Evolutionary conservation across 2,329 filamentous ascomycete genomes (phyloP).

Genomic region (Penicillium olsonii): DNA sequence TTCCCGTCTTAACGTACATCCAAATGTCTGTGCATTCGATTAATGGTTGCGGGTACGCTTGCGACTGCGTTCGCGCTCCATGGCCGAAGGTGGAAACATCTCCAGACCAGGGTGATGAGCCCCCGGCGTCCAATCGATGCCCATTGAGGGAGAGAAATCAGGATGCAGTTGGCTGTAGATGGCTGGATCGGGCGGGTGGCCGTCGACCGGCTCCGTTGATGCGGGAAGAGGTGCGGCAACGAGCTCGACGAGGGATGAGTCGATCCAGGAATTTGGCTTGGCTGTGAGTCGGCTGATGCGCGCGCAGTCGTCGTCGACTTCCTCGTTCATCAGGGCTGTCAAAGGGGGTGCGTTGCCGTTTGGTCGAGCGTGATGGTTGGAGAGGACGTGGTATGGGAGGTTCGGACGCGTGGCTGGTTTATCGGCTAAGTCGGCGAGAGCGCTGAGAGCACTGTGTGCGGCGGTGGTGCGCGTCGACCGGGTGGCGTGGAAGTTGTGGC

Average conservation of each 20-base stretch:
- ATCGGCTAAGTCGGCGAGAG: constrained; percentile 58
- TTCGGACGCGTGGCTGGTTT: constrained; percentile 48
- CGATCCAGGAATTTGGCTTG: constrained; percentile 45
- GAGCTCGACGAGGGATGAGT: constrained; percentile 42
- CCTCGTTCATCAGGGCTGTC: constrained; percentile 47
- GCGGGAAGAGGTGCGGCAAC: constrained; percentile 36
- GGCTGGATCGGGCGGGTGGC: constrained; percentile 34
- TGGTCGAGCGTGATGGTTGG: constrained; percentile 48
- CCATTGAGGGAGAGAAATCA: constrained; percentile 46
- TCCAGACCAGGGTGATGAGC: constrained; percentile 23
- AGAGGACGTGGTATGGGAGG: constrained; percentile 49
- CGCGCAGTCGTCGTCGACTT: constrained; percentile 48
- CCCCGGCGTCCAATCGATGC: constrained; percentile 45
- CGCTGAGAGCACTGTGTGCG: constrained; percentile 52
- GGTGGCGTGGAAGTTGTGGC: constrained; percentile 58
- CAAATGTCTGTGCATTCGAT: constrained; percentile 1
- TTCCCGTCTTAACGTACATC: constrained; percentile 12
- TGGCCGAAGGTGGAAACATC: constrained; percentile 26
- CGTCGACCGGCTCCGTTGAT: constrained; percentile 27
- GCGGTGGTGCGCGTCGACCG: constrained; percentile 55
- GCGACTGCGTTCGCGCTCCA: constrained; percentile 27
- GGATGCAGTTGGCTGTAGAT: constrained; percentile 45
- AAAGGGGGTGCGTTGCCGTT: constrained; percentile 47
- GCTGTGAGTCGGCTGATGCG: constrained; percentile 42
- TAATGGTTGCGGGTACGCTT: constrained; percentile 26